These are phyloP conservation scores for Fraxinus quadrangulata DNA, from an alignment of 257 asterid genomes.

Conservation along the genomic window DNA sequence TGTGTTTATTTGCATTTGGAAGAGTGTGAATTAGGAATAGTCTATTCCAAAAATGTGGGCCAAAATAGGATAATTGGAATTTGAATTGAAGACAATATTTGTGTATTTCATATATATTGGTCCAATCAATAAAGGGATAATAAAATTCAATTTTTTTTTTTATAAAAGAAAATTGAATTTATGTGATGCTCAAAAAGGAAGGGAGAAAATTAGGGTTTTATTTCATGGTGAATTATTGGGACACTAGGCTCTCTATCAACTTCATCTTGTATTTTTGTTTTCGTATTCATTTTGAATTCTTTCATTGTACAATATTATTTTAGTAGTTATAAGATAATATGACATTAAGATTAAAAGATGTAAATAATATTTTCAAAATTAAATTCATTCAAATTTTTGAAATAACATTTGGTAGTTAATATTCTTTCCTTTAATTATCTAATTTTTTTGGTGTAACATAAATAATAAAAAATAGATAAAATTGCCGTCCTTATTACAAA, in stretches of 20 bases:
- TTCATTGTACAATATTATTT: too few species aligned
- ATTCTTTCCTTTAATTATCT: too few species aligned
- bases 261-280: neutral
- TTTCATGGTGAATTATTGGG: neutral
- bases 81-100: conserved; percentile 1
- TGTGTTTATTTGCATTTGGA: conserved; percentile 20
- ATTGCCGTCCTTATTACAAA: too few species aligned
- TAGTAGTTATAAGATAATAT: too few species aligned
- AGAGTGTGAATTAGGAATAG: conserved; percentile 11
- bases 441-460: too few species aligned
- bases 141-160: neutral
- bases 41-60: conserved; percentile 23
- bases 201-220: neutral
- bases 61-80: conserved; percentile 14
- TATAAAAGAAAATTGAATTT: neutral
- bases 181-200: neutral
- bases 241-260: neutral
- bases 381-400: too few species aligned
- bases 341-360: too few species aligned
- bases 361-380: too few species aligned
- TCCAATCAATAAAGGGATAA: conserved; percentile 12
- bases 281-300: too few species aligned
- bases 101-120: conserved; percentile 16
- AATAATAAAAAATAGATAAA: too few species aligned
- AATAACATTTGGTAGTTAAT: too few species aligned